Base-by-base conservation (phyloP, 768 basidiomycete genomes). In the Ramaria sp. region DNA sequence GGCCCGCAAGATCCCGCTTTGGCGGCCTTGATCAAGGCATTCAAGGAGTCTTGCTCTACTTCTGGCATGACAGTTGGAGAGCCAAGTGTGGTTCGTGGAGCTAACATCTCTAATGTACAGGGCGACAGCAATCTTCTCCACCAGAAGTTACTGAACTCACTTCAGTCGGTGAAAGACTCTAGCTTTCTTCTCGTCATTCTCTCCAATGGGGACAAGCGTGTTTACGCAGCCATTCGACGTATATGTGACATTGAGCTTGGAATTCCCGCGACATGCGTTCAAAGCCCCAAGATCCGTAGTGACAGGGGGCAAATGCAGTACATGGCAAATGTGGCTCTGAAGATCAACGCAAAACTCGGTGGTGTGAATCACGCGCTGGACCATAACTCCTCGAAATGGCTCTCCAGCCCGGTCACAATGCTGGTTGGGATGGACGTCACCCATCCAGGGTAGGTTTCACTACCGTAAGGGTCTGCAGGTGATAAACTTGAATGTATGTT, bases 211-310 rank as follows among this genome's bases (percentile, higher is more conserved):
- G 89, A 92, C 65, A 84, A 86, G 50, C 83, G 67, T 61, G 85
- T 92, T 47, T 92, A 91, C 65, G 84, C 86, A 1, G 87, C 84
- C 9, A 81, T 91, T 66, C 90, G 91, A 77, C 78, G 79, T 4
- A 75, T 90, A 51, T 81, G 86, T 17, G 87, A 90, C 61, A 77
- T 86, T 52, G 75, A 81, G 55, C 63, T 88, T n/a, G 89, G 88
- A 0, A 64, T 73, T 6, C 63, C 80, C 10, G 87, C 84, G 13
- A 81, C 90, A 4, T 91, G 88, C 61, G 85, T 86, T 12, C 88
- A 88, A 57, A 72, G 81, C 1, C 68, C 71, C 30, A 91, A 88
- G 69, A 79, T 91, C 63, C 75, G 82, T 59, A 88, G 82, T 67
- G 77, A 82, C 54, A 79, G 69, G 60, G 83, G 82, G 60, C 86